phyloP scores from a whole-genome alignment of 352 stramenopile genomes.

The Globisporangium canariense region DNA sequence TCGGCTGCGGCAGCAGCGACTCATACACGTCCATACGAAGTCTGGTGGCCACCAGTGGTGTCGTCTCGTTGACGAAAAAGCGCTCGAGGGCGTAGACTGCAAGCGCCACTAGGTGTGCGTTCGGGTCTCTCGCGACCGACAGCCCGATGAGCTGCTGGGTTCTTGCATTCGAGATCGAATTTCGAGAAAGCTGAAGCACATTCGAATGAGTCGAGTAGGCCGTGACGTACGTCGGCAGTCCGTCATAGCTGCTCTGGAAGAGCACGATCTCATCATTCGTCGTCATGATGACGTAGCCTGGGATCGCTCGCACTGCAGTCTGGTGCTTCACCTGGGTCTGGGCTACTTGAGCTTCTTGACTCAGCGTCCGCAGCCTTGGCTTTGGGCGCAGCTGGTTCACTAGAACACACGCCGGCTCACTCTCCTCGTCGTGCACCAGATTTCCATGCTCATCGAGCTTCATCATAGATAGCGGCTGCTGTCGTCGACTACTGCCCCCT shows the following conservation, averaged over 20 bases:
- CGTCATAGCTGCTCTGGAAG: conserved; percentile 19
- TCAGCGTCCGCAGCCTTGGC: neutral
- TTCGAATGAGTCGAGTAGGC: conserved; percentile 14
- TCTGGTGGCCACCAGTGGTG: neutral
- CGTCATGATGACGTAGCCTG: conserved; percentile 25
- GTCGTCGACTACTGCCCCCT: neutral
- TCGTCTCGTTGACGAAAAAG: neutral
- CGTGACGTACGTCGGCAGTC: conserved; percentile 18
- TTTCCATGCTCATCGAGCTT: neutral
- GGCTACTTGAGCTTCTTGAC: neutral
- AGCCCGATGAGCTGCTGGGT: neutral
- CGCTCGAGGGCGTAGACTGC: conserved; percentile 9
- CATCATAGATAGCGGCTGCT: neutral
- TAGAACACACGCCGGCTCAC: conserved; percentile 12
- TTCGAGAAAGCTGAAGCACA: neutral
- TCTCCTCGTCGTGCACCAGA: neutral
- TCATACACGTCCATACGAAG: conserved; percentile 25
- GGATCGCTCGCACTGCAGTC: conserved; percentile 12
- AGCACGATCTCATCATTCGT: conserved; percentile 20
- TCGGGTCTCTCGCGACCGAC: conserved; percentile 15
- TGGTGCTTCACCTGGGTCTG: conserved; percentile 6
- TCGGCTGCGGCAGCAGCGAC: conserved; percentile 20
- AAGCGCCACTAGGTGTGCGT: conserved; percentile 9
- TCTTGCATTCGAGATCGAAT: neutral
- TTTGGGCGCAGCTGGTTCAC: conserved; percentile 6